A percentile compares a stretch with the other conserved stretches of the same genome.
Conservation (phyloP, 257 asterid genomes). For the Nyctanthes arbortristis region DNA sequence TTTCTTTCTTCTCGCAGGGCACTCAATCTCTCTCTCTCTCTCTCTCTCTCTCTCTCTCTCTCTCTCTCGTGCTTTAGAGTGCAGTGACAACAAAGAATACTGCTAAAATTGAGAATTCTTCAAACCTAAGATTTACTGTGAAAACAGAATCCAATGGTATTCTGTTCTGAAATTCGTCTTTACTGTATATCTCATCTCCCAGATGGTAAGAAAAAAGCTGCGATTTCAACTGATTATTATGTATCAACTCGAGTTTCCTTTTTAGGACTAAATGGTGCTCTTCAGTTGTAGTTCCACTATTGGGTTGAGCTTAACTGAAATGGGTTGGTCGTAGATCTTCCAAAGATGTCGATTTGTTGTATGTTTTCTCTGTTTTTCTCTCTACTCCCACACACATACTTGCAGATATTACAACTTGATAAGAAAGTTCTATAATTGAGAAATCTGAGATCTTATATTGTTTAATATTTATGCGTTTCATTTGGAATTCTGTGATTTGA, state of each 20-base stretch:
- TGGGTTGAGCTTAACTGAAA: not conserved
- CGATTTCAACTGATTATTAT: not conserved
- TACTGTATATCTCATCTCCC: not conserved
- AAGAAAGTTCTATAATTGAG: too few species aligned
- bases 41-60: conserved; percentile 25
- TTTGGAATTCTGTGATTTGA: not conserved
- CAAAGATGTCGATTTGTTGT: not conserved
- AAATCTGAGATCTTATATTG: not conserved
- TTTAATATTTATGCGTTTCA: not conserved
- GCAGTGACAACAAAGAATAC: conserved; percentile 5
- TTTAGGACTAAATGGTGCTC: not conserved
- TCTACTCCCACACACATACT: too few species aligned
- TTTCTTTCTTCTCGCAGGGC: not conserved
- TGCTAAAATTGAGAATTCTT: conserved; percentile 27
- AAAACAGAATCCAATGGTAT: not conserved
- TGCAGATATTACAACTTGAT: too few species aligned
- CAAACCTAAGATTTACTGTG: conserved; percentile 35
- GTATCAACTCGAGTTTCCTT: not conserved
- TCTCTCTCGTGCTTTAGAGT: conserved; percentile 21
- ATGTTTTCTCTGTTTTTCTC: too few species aligned
- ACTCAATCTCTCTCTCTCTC: conserved; percentile 14
- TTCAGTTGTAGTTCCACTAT: too few species aligned
- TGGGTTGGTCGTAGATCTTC: not conserved
- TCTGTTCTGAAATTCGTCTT: not conserved
- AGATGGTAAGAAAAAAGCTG: not conserved